Evolutionary conservation across 768 basidiomycete species (phyloP).

Genomic region (Rhizopogon vesiculosus): DNA sequence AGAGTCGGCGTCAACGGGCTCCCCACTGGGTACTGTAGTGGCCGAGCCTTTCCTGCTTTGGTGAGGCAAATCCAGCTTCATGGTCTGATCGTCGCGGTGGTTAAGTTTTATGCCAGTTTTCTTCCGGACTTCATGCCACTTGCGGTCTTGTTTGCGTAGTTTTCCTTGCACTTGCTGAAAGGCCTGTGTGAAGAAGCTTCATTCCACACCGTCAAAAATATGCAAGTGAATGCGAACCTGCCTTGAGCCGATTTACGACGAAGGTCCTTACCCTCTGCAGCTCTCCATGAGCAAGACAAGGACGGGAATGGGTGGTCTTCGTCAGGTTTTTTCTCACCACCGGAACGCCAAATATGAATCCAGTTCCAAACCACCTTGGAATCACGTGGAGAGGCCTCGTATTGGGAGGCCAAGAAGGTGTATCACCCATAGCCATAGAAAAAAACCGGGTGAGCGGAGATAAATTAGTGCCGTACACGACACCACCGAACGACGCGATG

Average conservation of each 20-base stretch:
- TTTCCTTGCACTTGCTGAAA: not conserved
- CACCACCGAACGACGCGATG: conserved; percentile 30
- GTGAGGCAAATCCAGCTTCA: not conserved
- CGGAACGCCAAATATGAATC: conserved; percentile 31
- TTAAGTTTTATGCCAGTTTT: not conserved
- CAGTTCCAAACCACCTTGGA: conserved; percentile 24
- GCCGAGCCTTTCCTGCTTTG: not conserved
- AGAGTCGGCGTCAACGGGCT: too few species aligned
- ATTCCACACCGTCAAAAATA: not conserved
- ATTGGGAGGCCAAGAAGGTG: conserved; percentile 22
- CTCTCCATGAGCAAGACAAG: conserved; percentile 1
- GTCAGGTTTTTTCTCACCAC: conserved; percentile 10
- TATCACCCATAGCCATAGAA: conserved; percentile 30
- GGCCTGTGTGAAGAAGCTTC: not conserved
- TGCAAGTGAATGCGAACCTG: not conserved
- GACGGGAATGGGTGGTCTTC: conserved; percentile 2
- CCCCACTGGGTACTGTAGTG: not conserved
- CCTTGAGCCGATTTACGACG: not conserved
- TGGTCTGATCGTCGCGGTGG: not conserved
- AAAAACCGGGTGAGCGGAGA: conserved; percentile 25
- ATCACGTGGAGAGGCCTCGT: conserved; percentile 23
- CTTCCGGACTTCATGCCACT: not conserved
- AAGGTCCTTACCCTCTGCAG: conserved; percentile 4
- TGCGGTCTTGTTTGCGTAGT: not conserved
- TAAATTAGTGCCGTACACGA: conserved; percentile 18